phyloP scores from a whole-genome alignment of 805 yeast genomes.

The Peterozyma xylosa region DNA sequence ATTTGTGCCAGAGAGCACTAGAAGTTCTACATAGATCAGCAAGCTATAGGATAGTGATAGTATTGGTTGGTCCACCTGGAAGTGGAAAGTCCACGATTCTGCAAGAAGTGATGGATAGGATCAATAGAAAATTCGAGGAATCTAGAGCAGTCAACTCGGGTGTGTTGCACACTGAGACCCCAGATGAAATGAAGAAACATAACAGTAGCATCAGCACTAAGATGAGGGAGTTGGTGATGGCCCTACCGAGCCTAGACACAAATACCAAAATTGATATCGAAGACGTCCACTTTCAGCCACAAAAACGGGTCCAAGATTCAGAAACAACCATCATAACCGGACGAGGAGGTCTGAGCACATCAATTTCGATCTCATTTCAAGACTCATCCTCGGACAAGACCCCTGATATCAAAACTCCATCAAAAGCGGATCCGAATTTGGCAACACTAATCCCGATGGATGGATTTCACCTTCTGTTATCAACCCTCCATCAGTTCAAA shows the following conservation, averaged over 20 bases:
- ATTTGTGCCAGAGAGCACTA: slow-evolving; percentile 3
- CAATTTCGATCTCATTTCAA: not conserved
- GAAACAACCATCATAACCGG: not conserved
- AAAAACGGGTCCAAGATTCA: not conserved
- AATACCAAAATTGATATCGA: slow-evolving; percentile 1
- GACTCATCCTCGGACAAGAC: not conserved
- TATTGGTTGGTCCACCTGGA: slow-evolving; percentile 8
- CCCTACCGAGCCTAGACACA: not conserved
- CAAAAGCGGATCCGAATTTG: slow-evolving; percentile 9
- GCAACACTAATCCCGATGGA: slow-evolving; percentile 63
- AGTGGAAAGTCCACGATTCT: slow-evolving; percentile 9
- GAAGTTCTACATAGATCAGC: not conserved
- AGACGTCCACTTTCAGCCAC: slow-evolving; percentile 1
- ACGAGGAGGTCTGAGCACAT: slow-evolving; percentile 5
- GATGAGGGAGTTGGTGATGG: no score
- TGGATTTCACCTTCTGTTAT: slow-evolving; percentile 63
- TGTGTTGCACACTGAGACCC: not conserved
- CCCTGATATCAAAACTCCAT: no score
- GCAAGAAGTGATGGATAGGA: slow-evolving; percentile 4
- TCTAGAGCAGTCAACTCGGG: no score
- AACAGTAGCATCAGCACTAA: no score
- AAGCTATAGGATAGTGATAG: slow-evolving; percentile 4
- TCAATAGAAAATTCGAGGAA: not conserved
- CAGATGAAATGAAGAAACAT: no score
- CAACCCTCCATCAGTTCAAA: slow-evolving; percentile 35